Conservation (phyloP, 768 basidiomycete genomes). For the Rhizopogon vesiculosus region DNA sequence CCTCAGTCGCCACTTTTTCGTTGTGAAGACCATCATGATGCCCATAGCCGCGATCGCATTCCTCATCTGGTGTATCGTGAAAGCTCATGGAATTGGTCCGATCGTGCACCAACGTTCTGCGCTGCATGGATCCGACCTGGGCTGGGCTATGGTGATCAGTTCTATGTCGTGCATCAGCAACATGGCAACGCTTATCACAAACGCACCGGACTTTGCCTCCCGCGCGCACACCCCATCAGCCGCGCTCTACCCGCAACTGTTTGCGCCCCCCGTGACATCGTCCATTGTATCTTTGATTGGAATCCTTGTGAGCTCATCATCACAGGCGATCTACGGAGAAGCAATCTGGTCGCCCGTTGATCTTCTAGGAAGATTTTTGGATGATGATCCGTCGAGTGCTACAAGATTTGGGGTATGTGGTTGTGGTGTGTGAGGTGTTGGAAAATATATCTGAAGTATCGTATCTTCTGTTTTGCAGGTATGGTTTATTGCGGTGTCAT, state of each 20-base stretch:
- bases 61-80: conserved; percentile 75
- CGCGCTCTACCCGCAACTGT: conserved; percentile 62
- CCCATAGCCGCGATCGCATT: conserved; percentile 67
- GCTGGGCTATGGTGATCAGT: conserved; percentile 72
- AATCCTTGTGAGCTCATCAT: conserved; percentile 78
- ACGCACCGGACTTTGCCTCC: conserved; percentile 74
- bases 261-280: conserved; percentile 70
- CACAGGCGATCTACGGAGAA: conserved; percentile 69
- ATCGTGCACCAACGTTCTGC: conserved; percentile 62
- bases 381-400: conserved; percentile 53
- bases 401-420: conserved; percentile 60
- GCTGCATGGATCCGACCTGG: conserved; percentile 63
- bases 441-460: conserved; percentile 8
- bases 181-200: conserved; percentile 74
- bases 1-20: conserved; percentile 70
- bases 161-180: conserved; percentile 79
- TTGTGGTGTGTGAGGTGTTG: not conserved
- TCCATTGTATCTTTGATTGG: conserved; percentile 74
- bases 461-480: conserved; percentile 33
- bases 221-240: conserved; percentile 52
- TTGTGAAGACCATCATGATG: conserved; percentile 67
- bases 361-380: conserved; percentile 63
- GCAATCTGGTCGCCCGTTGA: conserved; percentile 79
- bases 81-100: conserved; percentile 73
- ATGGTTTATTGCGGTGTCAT: conserved; percentile 75